Base-by-base conservation (phyloP, 2,329 filamentous ascomycete genomes). In the Aureobasidium namibiae region DNA sequence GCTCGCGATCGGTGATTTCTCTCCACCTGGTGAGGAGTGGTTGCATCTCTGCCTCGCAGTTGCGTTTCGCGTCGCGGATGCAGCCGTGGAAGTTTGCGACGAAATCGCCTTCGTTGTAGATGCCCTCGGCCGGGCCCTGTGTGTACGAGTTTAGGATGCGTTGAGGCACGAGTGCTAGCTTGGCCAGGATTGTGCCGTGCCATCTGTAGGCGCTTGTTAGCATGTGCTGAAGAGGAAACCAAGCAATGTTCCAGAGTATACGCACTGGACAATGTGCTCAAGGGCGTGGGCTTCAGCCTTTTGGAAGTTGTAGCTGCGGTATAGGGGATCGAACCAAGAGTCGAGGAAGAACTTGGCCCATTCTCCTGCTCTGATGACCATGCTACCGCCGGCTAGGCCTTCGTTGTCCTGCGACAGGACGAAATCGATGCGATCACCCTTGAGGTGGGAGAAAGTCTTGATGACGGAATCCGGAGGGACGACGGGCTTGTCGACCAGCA, bases 381-480 rank as follows among this genome's bases (percentile, higher is more conserved):
- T 87, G 73, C 90, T 96, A 11, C 84, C 84, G 16, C 85, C 81
- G 26, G 84, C 84, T 56, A 99, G 71, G 6, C 92, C 92, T 36
- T 89, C 86, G 49, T 82, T 82, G 69, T 99, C 94, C 74, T 96
- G 91, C 7, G 89, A 88, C 38, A 96, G 72, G 39, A 96, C 81
- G 14, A 97, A 78, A 64, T 95, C 89, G 42, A 95, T 85, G 59
- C 91, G 82, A 45, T 88, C 80, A 36, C 85, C 86, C 63, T 84
- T 85, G n/a, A 96, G 77, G 69, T 95, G 87, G 16, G 82, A 78
- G 70, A 95, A 96, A 0, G 95, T 97, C 78, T 89, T 92, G 76
- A 99, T 97, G 67, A 99, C 92, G 75, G 90, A 95, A 74, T 96
- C 90, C 0, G 95, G 94, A 2, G 92, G 94, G 9, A 97, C 92